Base-by-base conservation (phyloP, 1,284 basidiomycete species). In the Gymnopus androsaceus region DNA sequence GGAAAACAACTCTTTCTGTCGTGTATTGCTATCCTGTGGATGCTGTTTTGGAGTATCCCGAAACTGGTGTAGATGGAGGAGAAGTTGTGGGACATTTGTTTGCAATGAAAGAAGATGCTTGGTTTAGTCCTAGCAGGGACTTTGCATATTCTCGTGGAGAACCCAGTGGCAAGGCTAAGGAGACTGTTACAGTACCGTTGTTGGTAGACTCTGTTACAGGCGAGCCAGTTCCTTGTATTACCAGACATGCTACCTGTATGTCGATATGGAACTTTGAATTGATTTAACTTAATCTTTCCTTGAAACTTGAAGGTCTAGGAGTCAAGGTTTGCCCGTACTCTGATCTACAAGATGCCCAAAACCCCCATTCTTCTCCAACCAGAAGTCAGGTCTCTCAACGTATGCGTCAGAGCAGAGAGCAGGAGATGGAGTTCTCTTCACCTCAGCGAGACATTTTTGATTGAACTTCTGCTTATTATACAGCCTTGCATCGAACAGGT, bases 291-390 rank as follows among this genome's bases (percentile, higher is more conserved):
- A 19, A 28, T 19, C 17, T 5, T 4, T 47, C 25, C 9, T 52
- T n/a, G 23, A 17, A 12, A n/a, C 5, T 12, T 44, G 11, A 56
- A 65, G 64, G 64, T 55, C 61, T 60, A 51, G 64, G 64, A 8
- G 53, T 58, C 8, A 65, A 65, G 58, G 36, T 63, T 6, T 65
- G 62, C 30, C 59, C 61, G 0, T 28, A 27, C 3, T 51, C 33
- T 2, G 51, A 61, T 38, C 14, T 9, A n/a, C 31, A 54, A 9
- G 15, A 28, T 21, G 9, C 54, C 1, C 21, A 38, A 2, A 12
- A 30, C 3, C 47, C 38, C 3, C 63, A 65, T 48, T 30, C 30
- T 9, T 12, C 17, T 17, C 62, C 58, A 4, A 51, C 58, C 17
- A 49, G 56, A 19, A 46, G 57, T 12, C 8, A 36, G 7, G 15